Base-by-base conservation (phyloP, 805 yeast genomes). In the Pachysolen tannophilus region DNA sequence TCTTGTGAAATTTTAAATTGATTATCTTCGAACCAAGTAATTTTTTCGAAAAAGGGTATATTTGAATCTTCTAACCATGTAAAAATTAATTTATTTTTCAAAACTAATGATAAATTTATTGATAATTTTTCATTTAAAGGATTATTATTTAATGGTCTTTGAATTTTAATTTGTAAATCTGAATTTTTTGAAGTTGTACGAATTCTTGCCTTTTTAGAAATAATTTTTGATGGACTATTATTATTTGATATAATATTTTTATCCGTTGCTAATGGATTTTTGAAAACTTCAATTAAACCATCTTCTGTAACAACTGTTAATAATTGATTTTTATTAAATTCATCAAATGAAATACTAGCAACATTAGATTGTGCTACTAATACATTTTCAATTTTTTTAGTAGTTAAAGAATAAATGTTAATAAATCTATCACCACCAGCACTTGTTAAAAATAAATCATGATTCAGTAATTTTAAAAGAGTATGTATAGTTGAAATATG, bases 401-500 rank as follows among this genome's bases (percentile, higher is more conserved):
- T 56, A 21, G 63, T 57, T 2, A 75, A 37, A 8, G 80, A 69
- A 50, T 81, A 78, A 25, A 82, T 61, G 52, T 85, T 85, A 44
- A 87, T 67, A 53, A 84, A 86, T 45, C 97, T 70, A 55, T 88
- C 97, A 41, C 78, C 79, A 24, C 63, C 63, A 2, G 96, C 94
- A 34, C 81, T 70, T 1, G 92, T 78, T 28, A 83, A 55, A 46
- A 86, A 75, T 30, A 59, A 61, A 31, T 69, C 69, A n/a, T n/a
- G n/a, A 7, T 57, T 54, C 7, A 48, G 41, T 14, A 67, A 50
- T 5, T 68, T 58, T 25, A 67, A 38, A 8, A 79, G 56, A 9
- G 74, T 56, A 45, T 64, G 66, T 27, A 85, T 69, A 4, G 86
- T 79, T 14, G 82, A 69, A 20, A 83, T 73, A 51, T 85, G 94